Conservation (phyloP, 768 basidiomycete genomes). For the Naganishia kalamii region DNA sequence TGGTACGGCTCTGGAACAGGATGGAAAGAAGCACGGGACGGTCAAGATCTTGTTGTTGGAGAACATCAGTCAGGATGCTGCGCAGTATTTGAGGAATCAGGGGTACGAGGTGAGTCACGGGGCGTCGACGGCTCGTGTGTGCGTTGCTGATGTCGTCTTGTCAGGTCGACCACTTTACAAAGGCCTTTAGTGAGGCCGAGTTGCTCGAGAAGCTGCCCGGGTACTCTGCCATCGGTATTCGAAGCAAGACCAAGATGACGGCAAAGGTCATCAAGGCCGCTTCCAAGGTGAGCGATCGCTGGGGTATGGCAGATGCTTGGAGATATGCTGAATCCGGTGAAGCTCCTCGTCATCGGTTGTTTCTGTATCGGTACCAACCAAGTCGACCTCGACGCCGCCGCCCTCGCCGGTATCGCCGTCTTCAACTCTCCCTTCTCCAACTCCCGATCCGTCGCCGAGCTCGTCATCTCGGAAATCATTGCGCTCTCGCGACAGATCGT, state of each 20-base stretch:
- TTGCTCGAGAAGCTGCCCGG: constrained; percentile 67
- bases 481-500: constrained; percentile 88
- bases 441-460: constrained; percentile 96
- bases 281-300: constrained; percentile 58
- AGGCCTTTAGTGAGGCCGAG: constrained; percentile 87
- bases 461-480: constrained; percentile 89
- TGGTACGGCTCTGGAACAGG: constrained; percentile 22
- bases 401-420: constrained; percentile 84
- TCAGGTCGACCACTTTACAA: constrained; percentile 67
- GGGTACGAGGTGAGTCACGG: constrained; percentile 59
- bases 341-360: constrained; percentile 95
- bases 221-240: constrained; percentile 93
- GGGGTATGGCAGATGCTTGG: too few species aligned
- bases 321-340: not conserved
- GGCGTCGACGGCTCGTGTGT: not conserved
- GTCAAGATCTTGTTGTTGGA: constrained; percentile 80
- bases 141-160: not conserved
- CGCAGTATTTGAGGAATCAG: constrained; percentile 66
- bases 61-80: constrained; percentile 89
- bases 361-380: constrained; percentile 99
- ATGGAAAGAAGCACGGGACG: constrained; percentile 50
- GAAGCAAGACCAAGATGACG: constrained; percentile 96
- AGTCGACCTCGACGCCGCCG: constrained; percentile 76
- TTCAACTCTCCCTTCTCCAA: constrained; percentile 96
- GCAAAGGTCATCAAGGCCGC: constrained; percentile 79